Evolutionary conservation across 345 rosid species (phyloP).

Genomic region (Rhizophora apiculata): DNA sequence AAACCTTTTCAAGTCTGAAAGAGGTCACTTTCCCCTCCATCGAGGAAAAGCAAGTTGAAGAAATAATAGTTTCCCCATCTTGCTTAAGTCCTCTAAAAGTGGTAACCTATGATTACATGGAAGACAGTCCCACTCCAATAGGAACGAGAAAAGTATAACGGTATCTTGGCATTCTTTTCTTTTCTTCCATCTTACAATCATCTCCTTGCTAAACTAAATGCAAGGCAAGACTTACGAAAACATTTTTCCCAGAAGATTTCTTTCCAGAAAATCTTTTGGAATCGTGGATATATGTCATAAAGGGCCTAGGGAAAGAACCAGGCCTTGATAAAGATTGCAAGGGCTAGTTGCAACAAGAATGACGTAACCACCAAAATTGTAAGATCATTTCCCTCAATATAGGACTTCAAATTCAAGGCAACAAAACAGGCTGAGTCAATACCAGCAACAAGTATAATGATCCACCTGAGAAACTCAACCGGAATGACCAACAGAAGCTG

Average conservation of each 20-base stretch:
- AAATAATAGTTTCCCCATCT: background rate
- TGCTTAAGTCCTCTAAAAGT: conserved; percentile 15
- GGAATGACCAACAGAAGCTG: conserved; percentile 87
- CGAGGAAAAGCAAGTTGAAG: background rate
- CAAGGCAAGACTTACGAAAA: background rate
- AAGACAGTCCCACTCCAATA: conserved; percentile 4
- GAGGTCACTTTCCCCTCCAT: too few relatives aligned
- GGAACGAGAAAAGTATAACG: conserved; percentile 6
- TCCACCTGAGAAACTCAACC: conserved; percentile 75
- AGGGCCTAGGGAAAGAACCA: conserved; percentile 76
- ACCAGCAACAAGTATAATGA: conserved; percentile 70
- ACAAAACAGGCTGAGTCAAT: conserved; percentile 67
- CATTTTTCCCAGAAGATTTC: background rate
- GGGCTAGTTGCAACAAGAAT: conserved; percentile 69
- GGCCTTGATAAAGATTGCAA: conserved; percentile 85
- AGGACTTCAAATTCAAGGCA: conserved; percentile 61
- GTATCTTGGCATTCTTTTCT: background rate
- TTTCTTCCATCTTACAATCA: background rate
- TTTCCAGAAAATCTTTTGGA: background rate
- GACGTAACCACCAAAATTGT: conserved; percentile 54
- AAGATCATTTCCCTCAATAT: conserved; percentile 44
- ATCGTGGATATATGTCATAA: background rate
- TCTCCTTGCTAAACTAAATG: too few relatives aligned
- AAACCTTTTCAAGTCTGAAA: too few relatives aligned
- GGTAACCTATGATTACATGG: conserved; percentile 10